Evolutionary conservation across 306 rosid species (phyloP), one percentile per base, ranked within the genome.

Genomic region (Herpetospermum pedunculosum): DNA sequence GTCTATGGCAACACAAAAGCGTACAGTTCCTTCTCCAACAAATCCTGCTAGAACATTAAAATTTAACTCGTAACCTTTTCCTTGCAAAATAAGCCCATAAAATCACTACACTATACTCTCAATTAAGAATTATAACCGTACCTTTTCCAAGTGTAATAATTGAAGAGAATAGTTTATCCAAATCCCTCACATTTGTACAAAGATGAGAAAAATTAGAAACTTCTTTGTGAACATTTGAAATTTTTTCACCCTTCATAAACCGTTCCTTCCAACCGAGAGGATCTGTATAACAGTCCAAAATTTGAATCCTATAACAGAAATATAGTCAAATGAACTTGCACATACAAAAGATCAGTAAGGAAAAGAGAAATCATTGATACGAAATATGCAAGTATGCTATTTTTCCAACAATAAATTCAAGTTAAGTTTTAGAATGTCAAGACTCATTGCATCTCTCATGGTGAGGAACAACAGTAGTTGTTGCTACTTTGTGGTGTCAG

Each of bases 281-380:
- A 83, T 93, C 98, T 3, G 97, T 82, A 81, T 89, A 93, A 85
- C 96, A 93, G 85, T 93, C 98, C 87, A 94, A 87, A 80, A 94
- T 77, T 68, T 69, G 89, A 85, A 94, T 79, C 96, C 98, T 89
- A 89, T 64, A 85, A 54, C 32, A 75, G 64, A 75, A 73, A 11
- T 59, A 16, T 48, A 41, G 76, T 40, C 7, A 77, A 54, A 21
- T 67, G 35, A 67, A 40, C 50, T 67, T 19, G 32, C 52, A 65
- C 10, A 12, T 40, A 6, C 40, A 41, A 67, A 23, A 40, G 12
- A 40, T 5, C 8, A 67, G 11, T 12, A 65, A 21, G 10, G 30
- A 10, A 18, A 64, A 64, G 21, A 64, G 16, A 23, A 63, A 34
- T 34, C n/a, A 67, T 40, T 23, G 5, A 41, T 41, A 67, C 6